These are phyloP conservation scores for Hypericum androsaemum DNA, from an alignment of 345 rosid genomes.

Conservation along the genomic window DNA sequence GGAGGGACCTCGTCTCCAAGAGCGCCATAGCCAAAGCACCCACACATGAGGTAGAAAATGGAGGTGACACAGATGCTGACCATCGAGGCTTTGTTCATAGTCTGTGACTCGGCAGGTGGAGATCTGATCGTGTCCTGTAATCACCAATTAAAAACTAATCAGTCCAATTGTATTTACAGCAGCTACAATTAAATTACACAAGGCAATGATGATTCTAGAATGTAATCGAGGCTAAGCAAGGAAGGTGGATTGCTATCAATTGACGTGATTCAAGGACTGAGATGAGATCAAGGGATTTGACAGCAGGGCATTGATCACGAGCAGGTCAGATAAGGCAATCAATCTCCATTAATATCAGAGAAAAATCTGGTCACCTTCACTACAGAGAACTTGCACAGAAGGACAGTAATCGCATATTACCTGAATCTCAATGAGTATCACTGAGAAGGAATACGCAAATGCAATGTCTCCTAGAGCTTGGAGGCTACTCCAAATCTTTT, in stretches of 20 bases:
- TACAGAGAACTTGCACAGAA: background rate
- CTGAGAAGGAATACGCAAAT: constrained; percentile 1
- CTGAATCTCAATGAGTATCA: constrained; percentile 3
- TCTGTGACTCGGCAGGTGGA: constrained; percentile 1
- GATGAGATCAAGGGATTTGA: no score
- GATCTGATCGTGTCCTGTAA: constrained; percentile 2
- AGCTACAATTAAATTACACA: no score
- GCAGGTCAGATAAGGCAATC: no score
- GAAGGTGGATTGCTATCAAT: no score
- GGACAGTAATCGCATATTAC: background rate
- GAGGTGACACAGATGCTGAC: constrained; percentile 2
- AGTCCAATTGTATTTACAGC: no score
- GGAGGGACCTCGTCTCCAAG: background rate
- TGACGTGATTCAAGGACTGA: no score
- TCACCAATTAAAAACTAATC: background rate
- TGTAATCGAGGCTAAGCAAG: no score
- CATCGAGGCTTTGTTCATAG: background rate
- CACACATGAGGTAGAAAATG: constrained; percentile 1
- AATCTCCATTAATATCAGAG: no score
- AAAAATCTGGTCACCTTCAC: background rate
- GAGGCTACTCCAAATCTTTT: background rate
- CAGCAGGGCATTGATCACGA: no score
- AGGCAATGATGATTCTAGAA: no score
- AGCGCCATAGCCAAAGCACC: constrained; percentile 3
- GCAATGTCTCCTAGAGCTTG: constrained; percentile 3